These are phyloP conservation scores for Kwoniella dejecticola DNA, from an alignment of 768 basidiomycete genomes.

Conservation along the genomic window DNA sequence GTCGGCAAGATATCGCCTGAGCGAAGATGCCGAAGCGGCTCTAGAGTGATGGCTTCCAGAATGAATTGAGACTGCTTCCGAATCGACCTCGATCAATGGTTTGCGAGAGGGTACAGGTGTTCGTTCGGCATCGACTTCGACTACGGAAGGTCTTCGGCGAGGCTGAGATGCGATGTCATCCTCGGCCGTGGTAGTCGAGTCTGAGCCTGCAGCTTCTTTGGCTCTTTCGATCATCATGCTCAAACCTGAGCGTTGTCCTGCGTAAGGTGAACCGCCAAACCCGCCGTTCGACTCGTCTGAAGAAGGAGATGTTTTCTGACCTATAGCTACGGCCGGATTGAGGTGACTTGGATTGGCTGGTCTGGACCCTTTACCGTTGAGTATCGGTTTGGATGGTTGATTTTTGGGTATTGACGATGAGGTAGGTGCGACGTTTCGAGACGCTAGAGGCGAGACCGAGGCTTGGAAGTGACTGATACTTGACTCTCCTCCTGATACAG, in stretches of 20 bases:
- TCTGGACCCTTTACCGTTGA: conserved; percentile 13
- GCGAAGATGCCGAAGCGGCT: conserved; percentile 21
- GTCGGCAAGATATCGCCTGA: conserved; percentile 34
- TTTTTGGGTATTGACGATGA: not conserved
- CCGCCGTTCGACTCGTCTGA: conserved; percentile 14
- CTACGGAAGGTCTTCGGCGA: not conserved
- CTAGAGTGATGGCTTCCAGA: conserved; percentile 4
- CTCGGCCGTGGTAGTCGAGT: not conserved
- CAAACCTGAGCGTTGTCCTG: conserved; percentile 36
- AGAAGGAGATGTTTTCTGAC: not conserved
- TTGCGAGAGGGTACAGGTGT: conserved; percentile 25
- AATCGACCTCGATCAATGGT: conserved; percentile 15
- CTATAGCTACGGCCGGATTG: conserved; percentile 21
- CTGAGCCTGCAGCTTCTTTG: conserved; percentile 16
- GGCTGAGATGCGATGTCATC: not conserved
- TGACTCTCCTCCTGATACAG: conserved; percentile 15
- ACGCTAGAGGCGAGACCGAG: conserved; percentile 21
- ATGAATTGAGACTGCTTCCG: not conserved
- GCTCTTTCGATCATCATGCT: conserved; percentile 49
- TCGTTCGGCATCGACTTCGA: conserved; percentile 15
- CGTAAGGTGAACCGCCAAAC: conserved; percentile 23
- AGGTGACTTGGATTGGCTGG: conserved; percentile 41
- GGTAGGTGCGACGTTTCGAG: not conserved
- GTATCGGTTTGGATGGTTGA: not conserved
- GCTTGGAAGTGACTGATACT: conserved; percentile 18